Evolutionary conservation across 805 yeast species (phyloP).

Genomic region (Kazachstania bromeliacearum): DNA sequence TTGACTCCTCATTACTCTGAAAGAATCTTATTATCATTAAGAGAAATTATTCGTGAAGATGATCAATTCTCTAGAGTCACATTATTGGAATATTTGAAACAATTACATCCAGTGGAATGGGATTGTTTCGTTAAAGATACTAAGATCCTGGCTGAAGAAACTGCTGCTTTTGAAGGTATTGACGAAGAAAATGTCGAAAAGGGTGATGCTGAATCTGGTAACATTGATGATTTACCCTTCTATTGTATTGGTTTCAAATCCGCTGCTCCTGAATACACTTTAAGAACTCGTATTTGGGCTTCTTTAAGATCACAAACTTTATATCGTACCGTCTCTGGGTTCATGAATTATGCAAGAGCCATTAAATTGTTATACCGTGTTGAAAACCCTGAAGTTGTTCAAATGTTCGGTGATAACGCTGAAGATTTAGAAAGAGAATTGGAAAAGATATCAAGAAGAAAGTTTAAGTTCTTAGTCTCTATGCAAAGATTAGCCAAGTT

Average conservation of each 20-base stretch:
- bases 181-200: conserved; percentile 39
- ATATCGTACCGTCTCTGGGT: conserved; percentile 94
- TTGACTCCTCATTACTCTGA: conserved; percentile 93
- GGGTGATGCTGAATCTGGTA: conserved; percentile 61
- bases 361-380: conserved; percentile 87
- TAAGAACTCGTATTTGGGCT: conserved; percentile 97
- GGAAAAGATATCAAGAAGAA: conserved; percentile 78
- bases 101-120: conserved; percentile 95
- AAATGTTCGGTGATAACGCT: conserved; percentile 97
- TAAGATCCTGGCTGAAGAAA: conserved; percentile 87
- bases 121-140: conserved; percentile 95
- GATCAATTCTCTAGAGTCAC: conserved; percentile 94
- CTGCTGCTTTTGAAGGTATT: conserved; percentile 55
- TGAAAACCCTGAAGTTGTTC: conserved; percentile 89
- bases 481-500: conserved; percentile 77
- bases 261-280: conserved; percentile 92
- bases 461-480: conserved; percentile 70
- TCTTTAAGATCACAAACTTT: conserved; percentile 93
- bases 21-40: conserved; percentile 79
- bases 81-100: conserved; percentile 85
- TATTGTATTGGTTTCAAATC: conserved; percentile 95
- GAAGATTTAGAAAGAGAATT: conserved; percentile 91
- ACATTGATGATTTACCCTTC: conserved; percentile 85
- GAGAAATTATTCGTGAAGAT: conserved; percentile 94
- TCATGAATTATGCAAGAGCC: conserved; percentile 96